Evolutionary conservation across 1,284 basidiomycete genomes (phyloP).

Genomic region (Mixia osmundae): DNA sequence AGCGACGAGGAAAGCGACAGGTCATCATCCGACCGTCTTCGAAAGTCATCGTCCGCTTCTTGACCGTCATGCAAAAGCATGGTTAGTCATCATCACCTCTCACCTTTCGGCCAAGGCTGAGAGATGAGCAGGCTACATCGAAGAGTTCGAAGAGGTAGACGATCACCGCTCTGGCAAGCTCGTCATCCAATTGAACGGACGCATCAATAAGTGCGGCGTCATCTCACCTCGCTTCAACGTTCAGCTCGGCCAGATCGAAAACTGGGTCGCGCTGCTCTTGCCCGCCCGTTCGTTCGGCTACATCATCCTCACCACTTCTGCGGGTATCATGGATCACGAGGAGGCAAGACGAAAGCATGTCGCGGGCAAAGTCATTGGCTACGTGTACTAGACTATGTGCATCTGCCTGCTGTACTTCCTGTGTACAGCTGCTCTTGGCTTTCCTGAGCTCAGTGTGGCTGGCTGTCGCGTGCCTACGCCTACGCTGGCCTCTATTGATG

Average conservation of each 20-base stretch:
- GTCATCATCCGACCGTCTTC: slow-evolving; percentile 84
- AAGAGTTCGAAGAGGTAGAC: slow-evolving; percentile 97
- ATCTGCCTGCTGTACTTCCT: no score
- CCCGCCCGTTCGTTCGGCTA: slow-evolving; percentile 89
- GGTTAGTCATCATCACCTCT: slow-evolving; percentile 34
- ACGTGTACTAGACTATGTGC: no score
- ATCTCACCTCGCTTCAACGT: slow-evolving; percentile 91
- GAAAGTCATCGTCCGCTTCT: slow-evolving; percentile 88
- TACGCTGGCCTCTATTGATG: no score
- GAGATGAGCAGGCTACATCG: slow-evolving; percentile 25
- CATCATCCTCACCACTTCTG: slow-evolving; percentile 91
- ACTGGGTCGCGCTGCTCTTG: slow-evolving; percentile 79
- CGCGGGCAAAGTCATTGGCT: slow-evolving; percentile 68
- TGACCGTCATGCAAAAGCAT: slow-evolving; percentile 92
- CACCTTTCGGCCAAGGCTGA: background rate
- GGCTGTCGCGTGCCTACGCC: no score
- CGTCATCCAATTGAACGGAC: slow-evolving; percentile 92
- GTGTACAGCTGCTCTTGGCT: no score
- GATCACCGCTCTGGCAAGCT: slow-evolving; percentile 98
- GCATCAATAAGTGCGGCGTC: slow-evolving; percentile 91
- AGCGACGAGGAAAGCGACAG: slow-evolving; percentile 87
- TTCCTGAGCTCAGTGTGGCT: no score
- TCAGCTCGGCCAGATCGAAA: slow-evolving; percentile 73
- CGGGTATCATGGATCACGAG: slow-evolving; percentile 97
- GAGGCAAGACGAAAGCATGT: slow-evolving; percentile 98